Conservation (phyloP, 1,284 basidiomycete species). For the Irpex lacteus region DNA sequence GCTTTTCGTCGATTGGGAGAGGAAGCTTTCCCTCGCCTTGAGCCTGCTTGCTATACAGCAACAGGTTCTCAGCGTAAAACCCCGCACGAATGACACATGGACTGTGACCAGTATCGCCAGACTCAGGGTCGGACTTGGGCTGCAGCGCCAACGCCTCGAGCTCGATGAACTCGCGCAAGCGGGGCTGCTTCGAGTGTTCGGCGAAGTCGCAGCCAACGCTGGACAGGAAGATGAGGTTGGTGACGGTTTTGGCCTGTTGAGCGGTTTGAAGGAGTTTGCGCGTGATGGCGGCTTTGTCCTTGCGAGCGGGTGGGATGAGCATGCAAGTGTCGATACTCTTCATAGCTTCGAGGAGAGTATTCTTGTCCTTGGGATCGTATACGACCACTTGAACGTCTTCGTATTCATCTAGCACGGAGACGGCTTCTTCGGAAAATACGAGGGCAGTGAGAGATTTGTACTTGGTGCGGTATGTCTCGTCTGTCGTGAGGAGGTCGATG, state of each 20-base stretch:
- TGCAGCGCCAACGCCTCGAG: constrained; percentile 21
- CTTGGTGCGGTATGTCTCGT: constrained; percentile 16
- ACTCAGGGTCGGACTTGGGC: constrained; percentile 17
- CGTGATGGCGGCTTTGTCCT: constrained; percentile 23
- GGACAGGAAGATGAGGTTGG: constrained; percentile 22
- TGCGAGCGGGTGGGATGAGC: constrained; percentile 22
- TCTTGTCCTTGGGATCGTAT: constrained; percentile 16
- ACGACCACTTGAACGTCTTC: constrained; percentile 17
- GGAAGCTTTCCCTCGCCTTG: constrained; percentile 20
- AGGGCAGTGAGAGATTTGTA: constrained; percentile 20
- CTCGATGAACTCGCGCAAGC: constrained; percentile 24
- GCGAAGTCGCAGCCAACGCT: constrained; percentile 20
- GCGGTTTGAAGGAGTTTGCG: constrained; percentile 19
- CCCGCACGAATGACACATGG: constrained; percentile 22
- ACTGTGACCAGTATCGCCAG: constrained; percentile 18
- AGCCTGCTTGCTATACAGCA: constrained; percentile 24
- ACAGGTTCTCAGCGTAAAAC: constrained; percentile 23
- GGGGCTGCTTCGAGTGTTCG: constrained; percentile 20
- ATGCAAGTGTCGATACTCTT: constrained; percentile 18
- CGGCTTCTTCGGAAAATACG: constrained; percentile 18
- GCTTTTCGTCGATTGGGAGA: constrained; percentile 19
- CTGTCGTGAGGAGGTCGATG: constrained; percentile 20
- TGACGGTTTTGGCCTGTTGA: constrained; percentile 18
- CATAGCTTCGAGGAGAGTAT: constrained; percentile 16
- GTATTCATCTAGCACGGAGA: constrained; percentile 17